phyloP scores from a whole-genome alignment of 1,139 yeast genomes.

The Debaryomycetaceae sp. region DNA sequence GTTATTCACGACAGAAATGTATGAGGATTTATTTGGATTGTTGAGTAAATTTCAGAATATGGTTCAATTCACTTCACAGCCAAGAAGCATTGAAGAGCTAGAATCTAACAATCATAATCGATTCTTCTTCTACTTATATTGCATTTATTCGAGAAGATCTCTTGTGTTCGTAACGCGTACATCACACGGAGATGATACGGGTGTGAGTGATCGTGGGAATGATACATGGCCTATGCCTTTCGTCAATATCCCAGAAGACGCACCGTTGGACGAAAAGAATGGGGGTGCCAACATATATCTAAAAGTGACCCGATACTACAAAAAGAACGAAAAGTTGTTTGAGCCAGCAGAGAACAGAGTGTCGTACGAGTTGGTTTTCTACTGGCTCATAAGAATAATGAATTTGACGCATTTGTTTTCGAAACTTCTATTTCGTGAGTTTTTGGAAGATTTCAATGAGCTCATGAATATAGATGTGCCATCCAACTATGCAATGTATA shows the following conservation, averaged over 20 bases:
- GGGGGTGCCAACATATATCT: conserved; percentile 7
- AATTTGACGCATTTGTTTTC: conserved; percentile 22
- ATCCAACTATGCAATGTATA: conserved; percentile 4
- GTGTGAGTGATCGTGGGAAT: background rate
- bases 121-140: background rate
- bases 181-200: background rate
- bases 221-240: background rate
- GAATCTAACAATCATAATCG: background rate
- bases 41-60: background rate
- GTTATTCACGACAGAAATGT: background rate
- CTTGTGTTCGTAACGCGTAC: background rate
- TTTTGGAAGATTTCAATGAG: conserved; percentile 17
- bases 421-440: conserved; percentile 22
- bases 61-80: background rate
- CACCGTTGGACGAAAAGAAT: background rate
- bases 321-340: conserved; percentile 19
- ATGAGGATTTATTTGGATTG: background rate
- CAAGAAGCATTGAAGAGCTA: background rate
- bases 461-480: conserved; percentile 9
- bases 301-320: conserved; percentile 18
- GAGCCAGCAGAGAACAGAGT: conserved; percentile 5
- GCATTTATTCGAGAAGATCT: background rate
- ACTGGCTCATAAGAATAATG: conserved; percentile 20
- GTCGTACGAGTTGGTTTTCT: conserved; percentile 17
- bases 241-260: background rate